Evolutionary conservation across 164 flowering plant genomes (phyloP).

Genomic region (Echeveria elegans): DNA sequence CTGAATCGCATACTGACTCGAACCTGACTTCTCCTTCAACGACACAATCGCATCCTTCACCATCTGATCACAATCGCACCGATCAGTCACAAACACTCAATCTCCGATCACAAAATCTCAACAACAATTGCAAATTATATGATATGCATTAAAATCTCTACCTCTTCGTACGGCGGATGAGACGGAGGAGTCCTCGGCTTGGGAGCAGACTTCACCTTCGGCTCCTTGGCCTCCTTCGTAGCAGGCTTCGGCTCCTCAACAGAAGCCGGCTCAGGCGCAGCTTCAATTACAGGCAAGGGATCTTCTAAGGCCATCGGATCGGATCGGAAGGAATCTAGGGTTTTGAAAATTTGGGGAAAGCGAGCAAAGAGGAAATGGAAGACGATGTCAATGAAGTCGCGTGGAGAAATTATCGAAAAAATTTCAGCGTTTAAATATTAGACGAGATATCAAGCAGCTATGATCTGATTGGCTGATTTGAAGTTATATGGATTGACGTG

Average conservation of each 20-base stretch:
- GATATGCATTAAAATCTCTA: conserved; percentile 5
- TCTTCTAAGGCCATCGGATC: conserved; percentile 17
- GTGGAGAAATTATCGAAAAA: background rate
- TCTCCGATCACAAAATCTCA: background rate
- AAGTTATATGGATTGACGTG: conserved; percentile 24
- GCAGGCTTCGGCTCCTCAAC: background rate
- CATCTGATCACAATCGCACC: conserved; percentile 21
- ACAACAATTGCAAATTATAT: background rate
- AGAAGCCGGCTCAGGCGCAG: background rate
- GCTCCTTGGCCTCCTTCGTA: conserved; percentile 5
- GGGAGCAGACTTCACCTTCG: conserved; percentile 15
- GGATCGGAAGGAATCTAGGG: conserved; percentile 5
- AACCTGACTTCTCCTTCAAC: conserved; percentile 33
- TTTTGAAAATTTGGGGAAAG: background rate
- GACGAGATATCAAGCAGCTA: conserved; percentile 8
- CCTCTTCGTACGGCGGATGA: conserved; percentile 52
- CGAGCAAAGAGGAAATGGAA: background rate
- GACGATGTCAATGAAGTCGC: background rate
- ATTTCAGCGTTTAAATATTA: conserved; percentile 17
- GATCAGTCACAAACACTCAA: background rate
- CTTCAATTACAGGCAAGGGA: background rate
- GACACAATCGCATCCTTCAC: conserved; percentile 33
- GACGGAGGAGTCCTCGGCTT: conserved; percentile 23
- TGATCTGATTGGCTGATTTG: conserved; percentile 31
- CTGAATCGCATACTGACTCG: conserved; percentile 34